Evolutionary conservation across 2,329 filamentous ascomycete genomes (phyloP), one percentile per base, ranked within the genome.

Genomic region (Akanthomyces uredinophilus): DNA sequence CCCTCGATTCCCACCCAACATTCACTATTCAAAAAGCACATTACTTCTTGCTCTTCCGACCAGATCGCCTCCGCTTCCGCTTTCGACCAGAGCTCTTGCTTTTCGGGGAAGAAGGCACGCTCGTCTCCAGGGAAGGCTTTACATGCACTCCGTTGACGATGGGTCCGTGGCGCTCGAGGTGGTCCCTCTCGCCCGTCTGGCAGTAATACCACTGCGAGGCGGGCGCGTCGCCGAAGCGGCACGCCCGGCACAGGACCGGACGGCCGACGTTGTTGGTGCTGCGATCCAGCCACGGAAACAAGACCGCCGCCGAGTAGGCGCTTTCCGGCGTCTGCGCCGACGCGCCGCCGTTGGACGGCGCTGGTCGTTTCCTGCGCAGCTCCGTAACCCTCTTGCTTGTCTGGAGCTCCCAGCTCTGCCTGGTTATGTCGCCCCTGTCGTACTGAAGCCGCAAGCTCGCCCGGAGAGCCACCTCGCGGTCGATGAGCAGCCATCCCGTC

Each of bases 261-360:
- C 18, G 14, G 32, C 53, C 37, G 16, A 55, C 53, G 8, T 55
- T 55, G 7, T 32, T 14, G 14, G 37, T 55, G 39, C 10, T 24
- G 37, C 53, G 37, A 39, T 55, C 53, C 16, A 55, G 39, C 53
- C 53, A 55, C 4, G 53, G 53, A 22, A 55, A 32, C 53, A 43
- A 7, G 0, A 43, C 53, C 7, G 53, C 16, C 14, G 16, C 53
- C 22, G 53, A 55, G 53, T 43, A 55, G 10, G 37, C 22, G 16
- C 27, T 29, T 37, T 55, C 53, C 13, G 53, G 5, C 49, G 24
- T 14, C 14, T 1, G 14, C 6, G 4, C 4, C n/a, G 20, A 7
- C 22, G 27, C 14, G n/a, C 14, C n/a, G 49, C 24, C n/a, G n/a
- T 24, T 5, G 13, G 1, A 2, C 32, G 4, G 10, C 14, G 49